phyloP scores from a whole-genome alignment of 305 asterid species.

The Solanum hybrid region DNA sequence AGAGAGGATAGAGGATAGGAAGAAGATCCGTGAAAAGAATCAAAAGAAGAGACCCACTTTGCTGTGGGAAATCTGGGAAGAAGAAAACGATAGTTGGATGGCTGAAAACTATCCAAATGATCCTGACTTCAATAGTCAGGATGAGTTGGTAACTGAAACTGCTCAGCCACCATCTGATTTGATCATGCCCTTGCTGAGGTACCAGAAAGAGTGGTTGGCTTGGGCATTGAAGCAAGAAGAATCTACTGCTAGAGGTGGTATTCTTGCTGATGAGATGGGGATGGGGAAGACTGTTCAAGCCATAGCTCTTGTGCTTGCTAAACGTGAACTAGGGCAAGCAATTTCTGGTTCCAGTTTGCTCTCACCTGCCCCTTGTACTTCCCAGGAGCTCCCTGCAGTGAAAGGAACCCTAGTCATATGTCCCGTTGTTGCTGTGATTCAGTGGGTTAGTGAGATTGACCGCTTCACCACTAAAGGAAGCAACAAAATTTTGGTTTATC shows the following conservation, averaged over 20 bases:
- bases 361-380: slow-evolving; percentile 39
- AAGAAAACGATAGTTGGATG: slow-evolving; percentile 61
- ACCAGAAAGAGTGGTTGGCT: slow-evolving; percentile 93
- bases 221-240: slow-evolving; percentile 93
- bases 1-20: slow-evolving; percentile 15
- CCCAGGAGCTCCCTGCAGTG: slow-evolving; percentile 39
- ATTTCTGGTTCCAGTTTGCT: slow-evolving; percentile 24
- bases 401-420: slow-evolving; percentile 87
- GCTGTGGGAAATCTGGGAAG: slow-evolving; percentile 68
- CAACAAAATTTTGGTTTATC: slow-evolving; percentile 71
- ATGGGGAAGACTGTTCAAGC: slow-evolving; percentile 98
- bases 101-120: slow-evolving; percentile 43
- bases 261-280: slow-evolving; percentile 98
- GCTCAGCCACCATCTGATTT: slow-evolving; percentile 64
- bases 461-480: slow-evolving; percentile 73
- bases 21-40: slow-evolving; percentile 39
- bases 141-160: slow-evolving; percentile 46
- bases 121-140: slow-evolving; percentile 46
- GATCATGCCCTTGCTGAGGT: slow-evolving; percentile 70
- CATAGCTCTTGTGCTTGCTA: slow-evolving; percentile 80
- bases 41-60: slow-evolving; percentile 35
- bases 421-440: slow-evolving; percentile 78
- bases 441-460: slow-evolving; percentile 84
- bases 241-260: slow-evolving; percentile 69
- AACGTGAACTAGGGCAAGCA: slow-evolving; percentile 40